A percentile compares a stretch with the other conserved stretches of the same genome.
phyloP scores from a whole-genome alignment of 331 rosid species.

The Saraca asoca region DNA sequence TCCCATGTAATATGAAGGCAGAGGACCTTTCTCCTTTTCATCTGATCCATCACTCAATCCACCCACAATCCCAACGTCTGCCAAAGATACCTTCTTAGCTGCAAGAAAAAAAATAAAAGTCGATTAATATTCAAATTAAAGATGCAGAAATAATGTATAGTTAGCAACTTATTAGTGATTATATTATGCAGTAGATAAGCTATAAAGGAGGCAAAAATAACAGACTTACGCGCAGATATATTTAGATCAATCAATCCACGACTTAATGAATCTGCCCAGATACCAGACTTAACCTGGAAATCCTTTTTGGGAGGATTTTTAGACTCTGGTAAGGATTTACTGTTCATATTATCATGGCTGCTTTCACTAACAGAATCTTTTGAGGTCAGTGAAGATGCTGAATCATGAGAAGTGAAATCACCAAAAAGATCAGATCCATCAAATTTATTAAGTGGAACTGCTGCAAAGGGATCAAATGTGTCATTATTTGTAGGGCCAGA shows the following conservation, averaged over 20 bases:
- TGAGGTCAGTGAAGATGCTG: conserved; percentile 60
- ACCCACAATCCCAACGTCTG: conserved; percentile 83
- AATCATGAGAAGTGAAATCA: conserved; percentile 63
- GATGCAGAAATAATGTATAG: conserved; percentile 23
- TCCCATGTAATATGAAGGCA: conserved; percentile 77
- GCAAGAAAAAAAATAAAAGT: conserved; percentile 26
- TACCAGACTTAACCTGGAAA: conserved; percentile 88
- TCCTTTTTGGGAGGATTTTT: conserved; percentile 58
- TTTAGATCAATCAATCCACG: conserved; percentile 98
- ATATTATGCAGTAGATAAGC: conserved; percentile 11
- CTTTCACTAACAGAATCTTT: conserved; percentile 46
- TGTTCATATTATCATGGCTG: conserved; percentile 41
- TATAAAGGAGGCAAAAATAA: conserved; percentile 24
- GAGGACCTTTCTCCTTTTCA: conserved; percentile 78
- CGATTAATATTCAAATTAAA: no score
- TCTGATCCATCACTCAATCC: conserved; percentile 73
- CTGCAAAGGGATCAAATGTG: conserved; percentile 82
- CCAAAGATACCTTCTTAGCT: conserved; percentile 85
- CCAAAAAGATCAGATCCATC: conserved; percentile 83
- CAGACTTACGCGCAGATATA: conserved; percentile 89
- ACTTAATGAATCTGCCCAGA: conserved; percentile 98
- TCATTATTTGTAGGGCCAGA: conserved; percentile 44
- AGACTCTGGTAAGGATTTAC: conserved; percentile 46
- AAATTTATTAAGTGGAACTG: conserved; percentile 81
- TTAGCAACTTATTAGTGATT: conserved; percentile 3